phyloP scores from a whole-genome alignment of 2,329 filamentous ascomycete species.

The Claviceps spartinae region DNA sequence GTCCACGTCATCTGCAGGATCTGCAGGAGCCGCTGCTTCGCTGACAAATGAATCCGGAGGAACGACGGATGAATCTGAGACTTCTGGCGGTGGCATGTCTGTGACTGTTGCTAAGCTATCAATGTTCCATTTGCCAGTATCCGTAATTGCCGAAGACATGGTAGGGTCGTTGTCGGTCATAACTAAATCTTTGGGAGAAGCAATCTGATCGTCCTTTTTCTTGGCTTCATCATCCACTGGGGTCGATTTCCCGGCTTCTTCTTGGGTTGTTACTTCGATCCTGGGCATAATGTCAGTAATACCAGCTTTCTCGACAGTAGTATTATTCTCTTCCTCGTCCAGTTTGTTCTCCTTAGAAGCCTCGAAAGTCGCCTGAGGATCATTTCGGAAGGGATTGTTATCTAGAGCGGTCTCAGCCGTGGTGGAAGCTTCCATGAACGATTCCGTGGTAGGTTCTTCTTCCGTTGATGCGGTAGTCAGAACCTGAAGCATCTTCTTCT shows the following conservation, averaged over 20 bases:
- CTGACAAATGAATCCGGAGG: neutral
- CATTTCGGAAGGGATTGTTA: neutral
- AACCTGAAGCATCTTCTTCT: constrained; percentile 7
- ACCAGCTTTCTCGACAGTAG: constrained; percentile 3
- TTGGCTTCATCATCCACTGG: neutral
- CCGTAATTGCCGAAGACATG: neutral
- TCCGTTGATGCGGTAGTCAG: neutral
- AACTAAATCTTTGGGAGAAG: neutral
- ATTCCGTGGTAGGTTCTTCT: neutral
- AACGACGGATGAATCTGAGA: neutral
- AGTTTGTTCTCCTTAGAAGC: constrained; percentile 6
- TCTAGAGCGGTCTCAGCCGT: neutral
- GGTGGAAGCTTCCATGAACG: neutral
- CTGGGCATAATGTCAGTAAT: neutral
- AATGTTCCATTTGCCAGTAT: neutral
- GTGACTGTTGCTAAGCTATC: neutral
- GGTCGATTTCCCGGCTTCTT: neutral
- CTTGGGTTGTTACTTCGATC: neutral
- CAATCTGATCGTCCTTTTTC: neutral
- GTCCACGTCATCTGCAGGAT: constrained; percentile 3
- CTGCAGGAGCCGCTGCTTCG: neutral
- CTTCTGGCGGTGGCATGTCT: neutral
- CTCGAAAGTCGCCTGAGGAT: constrained; percentile 2
- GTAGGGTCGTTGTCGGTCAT: neutral
- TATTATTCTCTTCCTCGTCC: constrained; percentile 10